phyloP scores from a whole-genome alignment of 208 protist species.

The Trypanosoma avium region DNA sequence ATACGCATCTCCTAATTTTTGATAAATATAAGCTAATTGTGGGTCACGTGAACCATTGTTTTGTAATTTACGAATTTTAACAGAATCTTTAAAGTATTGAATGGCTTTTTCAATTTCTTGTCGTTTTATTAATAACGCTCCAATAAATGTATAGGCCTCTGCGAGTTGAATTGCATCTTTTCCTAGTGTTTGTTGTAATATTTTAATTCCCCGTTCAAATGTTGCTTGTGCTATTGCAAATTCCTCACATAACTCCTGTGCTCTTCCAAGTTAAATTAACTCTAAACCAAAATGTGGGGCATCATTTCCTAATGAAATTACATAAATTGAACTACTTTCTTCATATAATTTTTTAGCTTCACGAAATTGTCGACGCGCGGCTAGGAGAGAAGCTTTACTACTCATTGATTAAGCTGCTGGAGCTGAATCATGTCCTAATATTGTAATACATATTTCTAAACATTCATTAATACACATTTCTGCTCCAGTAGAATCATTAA shows the following conservation, averaged over 20 bases:
- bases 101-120: constrained; percentile 64
- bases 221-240: constrained; percentile 64
- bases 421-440: constrained; percentile 77
- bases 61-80: constrained; percentile 73
- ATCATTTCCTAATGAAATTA: constrained; percentile 74
- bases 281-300: constrained; percentile 71
- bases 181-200: constrained; percentile 66
- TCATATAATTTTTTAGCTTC: constrained; percentile 81
- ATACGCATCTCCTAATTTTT: constrained; percentile 85
- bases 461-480: constrained; percentile 90
- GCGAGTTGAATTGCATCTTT: constrained; percentile 65
- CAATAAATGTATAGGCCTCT: constrained; percentile 80
- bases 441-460: constrained; percentile 79
- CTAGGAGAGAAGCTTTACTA: constrained; percentile 79
- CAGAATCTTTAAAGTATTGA: constrained; percentile 64
- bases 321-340: constrained; percentile 76
- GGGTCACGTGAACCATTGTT: constrained; percentile 66
- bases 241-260: constrained; percentile 82
- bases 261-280: constrained; percentile 78
- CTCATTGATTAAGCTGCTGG: constrained; percentile 84
- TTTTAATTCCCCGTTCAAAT: constrained; percentile 58
- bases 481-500: constrained; percentile 75
- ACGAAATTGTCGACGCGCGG: constrained; percentile 77
- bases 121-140: constrained; percentile 61
- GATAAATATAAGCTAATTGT: constrained; percentile 85